These are phyloP conservation scores for Aspergillus clavatus DNA, from an alignment of 2,329 filamentous ascomycete species.

Conservation along the genomic window DNA sequence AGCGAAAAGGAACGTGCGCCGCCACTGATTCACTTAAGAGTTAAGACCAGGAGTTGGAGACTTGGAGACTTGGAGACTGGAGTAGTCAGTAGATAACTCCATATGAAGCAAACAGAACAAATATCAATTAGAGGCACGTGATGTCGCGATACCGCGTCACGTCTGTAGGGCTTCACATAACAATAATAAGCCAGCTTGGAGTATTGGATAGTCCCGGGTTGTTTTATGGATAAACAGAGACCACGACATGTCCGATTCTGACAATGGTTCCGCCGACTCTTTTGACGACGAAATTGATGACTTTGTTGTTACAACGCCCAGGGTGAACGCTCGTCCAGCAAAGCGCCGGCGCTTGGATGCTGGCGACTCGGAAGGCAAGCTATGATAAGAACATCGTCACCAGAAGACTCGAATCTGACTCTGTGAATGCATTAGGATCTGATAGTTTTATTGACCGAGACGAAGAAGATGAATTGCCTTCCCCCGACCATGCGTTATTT, in stretches of 20 bases:
- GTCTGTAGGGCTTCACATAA: conserved; percentile 1
- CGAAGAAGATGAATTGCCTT: conserved; percentile 15
- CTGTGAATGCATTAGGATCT: neutral
- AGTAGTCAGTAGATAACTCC: too few relatives aligned
- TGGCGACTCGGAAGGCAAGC: neutral
- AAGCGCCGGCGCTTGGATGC: conserved; percentile 34
- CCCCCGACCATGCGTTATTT: conserved; percentile 12
- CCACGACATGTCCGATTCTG: conserved; percentile 27
- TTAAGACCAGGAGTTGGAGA: neutral
- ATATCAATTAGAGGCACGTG: conserved; percentile 11
- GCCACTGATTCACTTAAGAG: neutral
- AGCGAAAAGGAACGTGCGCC: neutral
- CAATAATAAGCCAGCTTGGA: too few relatives aligned
- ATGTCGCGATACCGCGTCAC: conserved; percentile 15
- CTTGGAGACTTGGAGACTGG: too few relatives aligned
- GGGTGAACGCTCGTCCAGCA: conserved; percentile 18
- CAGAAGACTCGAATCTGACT: conserved; percentile 10
- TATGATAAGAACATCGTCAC: conserved; percentile 10
- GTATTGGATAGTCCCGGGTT: neutral
- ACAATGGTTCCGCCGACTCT: conserved; percentile 27
- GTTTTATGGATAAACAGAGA: neutral
- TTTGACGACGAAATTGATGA: conserved; percentile 26
- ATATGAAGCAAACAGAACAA: conserved; percentile 6
- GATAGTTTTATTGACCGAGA: conserved; percentile 17
- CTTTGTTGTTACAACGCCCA: conserved; percentile 18